Evolutionary conservation across 164 flowering plant species (phyloP).

Genomic region (Protea cynaroides): DNA sequence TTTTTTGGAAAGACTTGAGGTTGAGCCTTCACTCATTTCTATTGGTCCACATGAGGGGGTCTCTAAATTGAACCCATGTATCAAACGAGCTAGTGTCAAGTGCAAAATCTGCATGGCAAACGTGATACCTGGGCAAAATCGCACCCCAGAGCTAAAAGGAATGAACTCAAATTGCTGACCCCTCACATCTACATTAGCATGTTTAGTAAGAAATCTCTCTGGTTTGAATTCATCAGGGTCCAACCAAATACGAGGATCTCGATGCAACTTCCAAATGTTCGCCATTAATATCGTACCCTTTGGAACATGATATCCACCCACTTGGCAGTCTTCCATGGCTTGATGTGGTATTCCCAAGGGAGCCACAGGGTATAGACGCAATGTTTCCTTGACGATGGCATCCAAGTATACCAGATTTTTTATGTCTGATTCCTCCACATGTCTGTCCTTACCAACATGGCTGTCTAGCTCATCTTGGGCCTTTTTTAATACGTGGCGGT

Average conservation of each 20-base stretch:
- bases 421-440: constrained; percentile 3
- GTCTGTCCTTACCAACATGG: too few relatives aligned
- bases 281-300: neutral
- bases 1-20: neutral
- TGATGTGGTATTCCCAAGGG: neutral
- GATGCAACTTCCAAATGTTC: neutral
- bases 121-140: too few relatives aligned
- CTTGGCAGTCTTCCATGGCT: neutral
- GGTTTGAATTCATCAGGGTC: too few relatives aligned
- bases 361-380: neutral
- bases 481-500: too few relatives aligned
- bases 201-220: too few relatives aligned
- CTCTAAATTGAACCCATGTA: neutral
- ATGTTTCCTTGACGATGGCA: neutral
- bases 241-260: neutral
- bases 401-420: constrained; percentile 1
- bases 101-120: too few relatives aligned
- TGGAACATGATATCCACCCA: neutral
- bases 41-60: neutral
- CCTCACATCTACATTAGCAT: too few relatives aligned
- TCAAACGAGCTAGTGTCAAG: neutral
- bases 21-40: neutral
- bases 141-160: too few relatives aligned
- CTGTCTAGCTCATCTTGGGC: too few relatives aligned
- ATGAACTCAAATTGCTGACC: too few relatives aligned